Evolutionary conservation across 2,329 filamentous ascomycete species (phyloP).

Genomic region (Aureobasidium sp.): DNA sequence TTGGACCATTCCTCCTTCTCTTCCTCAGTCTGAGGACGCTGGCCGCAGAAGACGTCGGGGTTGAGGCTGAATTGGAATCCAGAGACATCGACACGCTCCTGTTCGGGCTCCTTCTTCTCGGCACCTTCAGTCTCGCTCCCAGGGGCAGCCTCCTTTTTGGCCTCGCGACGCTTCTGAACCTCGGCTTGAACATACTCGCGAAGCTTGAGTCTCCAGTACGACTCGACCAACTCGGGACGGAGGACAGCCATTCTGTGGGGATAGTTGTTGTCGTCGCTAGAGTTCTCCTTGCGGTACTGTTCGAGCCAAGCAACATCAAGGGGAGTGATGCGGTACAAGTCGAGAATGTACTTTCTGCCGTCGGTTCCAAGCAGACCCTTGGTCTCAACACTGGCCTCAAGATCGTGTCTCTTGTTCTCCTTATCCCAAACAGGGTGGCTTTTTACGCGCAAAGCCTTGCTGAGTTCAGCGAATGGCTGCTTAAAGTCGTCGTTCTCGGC

Average conservation of each 20-base stretch:
- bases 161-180: slow-evolving; percentile 52
- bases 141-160: slow-evolving; percentile 27
- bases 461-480: slow-evolving; percentile 78
- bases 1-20: slow-evolving; percentile 76
- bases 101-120: slow-evolving; percentile 30
- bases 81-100: slow-evolving; percentile 74
- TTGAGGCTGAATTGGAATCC: slow-evolving; percentile 85
- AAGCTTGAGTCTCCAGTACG: slow-evolving; percentile 76
- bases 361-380: slow-evolving; percentile 97
- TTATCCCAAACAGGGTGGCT: slow-evolving; percentile 98
- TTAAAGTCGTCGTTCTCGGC: slow-evolving; percentile 83
- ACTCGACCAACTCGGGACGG: slow-evolving; percentile 80
- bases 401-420: slow-evolving; percentile 77
- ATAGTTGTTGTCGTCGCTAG: slow-evolving; percentile 52
- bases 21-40: slow-evolving; percentile 78
- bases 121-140: slow-evolving; percentile 23
- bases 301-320: slow-evolving; percentile 89
- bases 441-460: slow-evolving; percentile 84
- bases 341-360: slow-evolving; percentile 93
- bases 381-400: slow-evolving; percentile 94
- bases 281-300: slow-evolving; percentile 47
- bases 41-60: slow-evolving; percentile 90
- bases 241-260: slow-evolving; percentile 95
- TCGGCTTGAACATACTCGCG: slow-evolving; percentile 80
- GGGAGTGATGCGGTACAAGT: slow-evolving; percentile 89